Conservation (phyloP, 2,329 filamentous ascomycete species). For the Fusarium oligoseptatum region DNA sequence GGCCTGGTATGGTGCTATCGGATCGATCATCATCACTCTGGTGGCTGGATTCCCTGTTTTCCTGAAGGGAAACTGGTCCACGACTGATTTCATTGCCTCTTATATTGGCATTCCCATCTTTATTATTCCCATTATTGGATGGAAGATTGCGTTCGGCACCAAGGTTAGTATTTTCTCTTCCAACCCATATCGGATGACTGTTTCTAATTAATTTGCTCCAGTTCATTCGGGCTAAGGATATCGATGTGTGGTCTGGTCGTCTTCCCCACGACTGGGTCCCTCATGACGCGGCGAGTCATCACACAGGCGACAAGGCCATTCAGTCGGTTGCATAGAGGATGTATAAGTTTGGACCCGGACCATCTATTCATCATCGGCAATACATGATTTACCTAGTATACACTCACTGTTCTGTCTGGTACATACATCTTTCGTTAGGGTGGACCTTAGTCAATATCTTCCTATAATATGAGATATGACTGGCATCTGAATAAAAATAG, state of each 20-base stretch:
- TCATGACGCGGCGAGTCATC: background rate
- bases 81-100: constrained; percentile 72
- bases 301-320: background rate
- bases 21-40: constrained; percentile 73
- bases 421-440: too few species aligned
- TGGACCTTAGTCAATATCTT: too few species aligned
- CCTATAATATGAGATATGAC: too few species aligned
- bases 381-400: too few species aligned
- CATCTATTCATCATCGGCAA: too few species aligned
- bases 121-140: constrained; percentile 69
- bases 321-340: background rate
- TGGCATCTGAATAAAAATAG: too few species aligned
- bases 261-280: constrained; percentile 1
- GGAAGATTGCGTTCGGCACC: constrained; percentile 61
- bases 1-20: constrained; percentile 69
- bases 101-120: constrained; percentile 76
- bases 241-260: constrained; percentile 60
- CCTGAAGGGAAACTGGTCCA: constrained; percentile 73
- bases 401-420: too few species aligned
- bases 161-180: constrained; percentile 17
- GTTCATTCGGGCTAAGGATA: constrained; percentile 58
- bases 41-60: constrained; percentile 85
- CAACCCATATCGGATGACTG: rapidly evolving
- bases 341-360: background rate
- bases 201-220: constrained; percentile 1